Evolutionary conservation across 805 yeast genomes (phyloP).

Genomic region (Komagataella kurtzmanii): DNA sequence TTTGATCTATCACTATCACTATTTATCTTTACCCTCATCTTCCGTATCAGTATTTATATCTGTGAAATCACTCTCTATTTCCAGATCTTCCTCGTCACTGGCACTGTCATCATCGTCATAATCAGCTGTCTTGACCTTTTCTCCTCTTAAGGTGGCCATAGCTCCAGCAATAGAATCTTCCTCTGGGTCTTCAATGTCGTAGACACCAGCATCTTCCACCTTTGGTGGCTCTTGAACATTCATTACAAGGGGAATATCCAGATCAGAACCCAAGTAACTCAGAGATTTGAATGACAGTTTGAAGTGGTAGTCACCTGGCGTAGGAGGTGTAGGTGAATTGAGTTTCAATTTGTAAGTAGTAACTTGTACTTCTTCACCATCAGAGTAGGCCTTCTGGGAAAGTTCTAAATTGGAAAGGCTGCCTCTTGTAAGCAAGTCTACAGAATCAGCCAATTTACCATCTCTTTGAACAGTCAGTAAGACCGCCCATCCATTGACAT

Average conservation of each 20-base stretch:
- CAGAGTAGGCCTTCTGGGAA: conserved; percentile 32
- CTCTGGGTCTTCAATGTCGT: conserved; percentile 57
- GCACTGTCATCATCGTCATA: conserved; percentile 18
- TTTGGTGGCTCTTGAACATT: conserved; percentile 47
- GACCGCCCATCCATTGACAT: conserved; percentile 47
- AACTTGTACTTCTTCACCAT: conserved; percentile 31
- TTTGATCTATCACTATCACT: neutral
- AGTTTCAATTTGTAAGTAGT: conserved; percentile 70
- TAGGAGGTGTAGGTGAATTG: conserved; percentile 66
- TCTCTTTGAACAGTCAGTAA: conserved; percentile 64
- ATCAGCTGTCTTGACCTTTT: conserved; percentile 31
- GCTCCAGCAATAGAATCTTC: conserved; percentile 71
- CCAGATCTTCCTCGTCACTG: conserved; percentile 11
- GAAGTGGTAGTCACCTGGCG: conserved; percentile 51
- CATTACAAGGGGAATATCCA: conserved; percentile 59
- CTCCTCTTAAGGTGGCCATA: conserved; percentile 56
- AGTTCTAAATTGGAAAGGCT: conserved; percentile 43
- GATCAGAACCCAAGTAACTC: conserved; percentile 72
- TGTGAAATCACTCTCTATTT: conserved; percentile 20
- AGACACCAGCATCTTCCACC: conserved; percentile 20
- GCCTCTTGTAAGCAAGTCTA: conserved; percentile 34
- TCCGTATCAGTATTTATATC: conserved; percentile 57
- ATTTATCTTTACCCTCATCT: conserved; percentile 22
- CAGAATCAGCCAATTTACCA: conserved; percentile 63
- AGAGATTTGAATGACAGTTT: conserved; percentile 58